phyloP scores from a whole-genome alignment of 768 basidiomycete species.

The Phallus indusiatus region DNA sequence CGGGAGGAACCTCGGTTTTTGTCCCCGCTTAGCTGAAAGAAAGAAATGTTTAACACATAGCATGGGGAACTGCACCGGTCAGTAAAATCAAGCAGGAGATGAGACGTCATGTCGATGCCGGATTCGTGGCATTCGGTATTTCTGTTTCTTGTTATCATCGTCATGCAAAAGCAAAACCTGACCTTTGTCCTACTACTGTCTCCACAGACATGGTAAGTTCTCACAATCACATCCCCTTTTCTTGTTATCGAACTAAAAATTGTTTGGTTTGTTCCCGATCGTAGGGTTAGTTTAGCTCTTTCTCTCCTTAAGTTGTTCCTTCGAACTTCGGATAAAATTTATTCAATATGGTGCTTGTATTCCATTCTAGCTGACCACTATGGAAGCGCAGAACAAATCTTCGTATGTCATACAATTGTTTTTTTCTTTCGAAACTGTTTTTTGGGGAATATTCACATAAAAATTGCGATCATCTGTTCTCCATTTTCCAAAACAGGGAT shows the following conservation, averaged over 20 bases:
- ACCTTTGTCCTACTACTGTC: background rate
- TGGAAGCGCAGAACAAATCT: constrained; percentile 73
- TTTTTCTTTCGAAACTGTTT: no score
- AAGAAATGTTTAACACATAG: constrained; percentile 48
- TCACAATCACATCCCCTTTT: background rate
- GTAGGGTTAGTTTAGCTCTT: background rate
- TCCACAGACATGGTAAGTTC: constrained; percentile 47
- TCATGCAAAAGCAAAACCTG: constrained; percentile 52
- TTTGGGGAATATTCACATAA: constrained; percentile 7
- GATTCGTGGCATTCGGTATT: constrained; percentile 47
- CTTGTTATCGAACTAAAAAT: no score
- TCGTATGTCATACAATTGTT: constrained; percentile 39
- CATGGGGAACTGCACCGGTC: constrained; percentile 71
- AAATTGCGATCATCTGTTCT: constrained; percentile 4
- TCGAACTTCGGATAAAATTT: constrained; percentile 6
- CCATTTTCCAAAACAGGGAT: constrained; percentile 43
- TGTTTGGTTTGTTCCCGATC: no score
- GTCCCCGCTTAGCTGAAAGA: background rate
- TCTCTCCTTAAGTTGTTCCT: no score
- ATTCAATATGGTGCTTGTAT: background rate
- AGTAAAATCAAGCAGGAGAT: constrained; percentile 59
- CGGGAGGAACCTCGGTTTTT: background rate
- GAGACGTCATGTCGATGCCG: constrained; percentile 49
- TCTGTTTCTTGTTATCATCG: constrained; percentile 25
- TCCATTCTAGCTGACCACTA: constrained; percentile 67